phyloP scores from a whole-genome alignment of 192 early-diverging fungal species.

The Geranomyces variabilis region DNA sequence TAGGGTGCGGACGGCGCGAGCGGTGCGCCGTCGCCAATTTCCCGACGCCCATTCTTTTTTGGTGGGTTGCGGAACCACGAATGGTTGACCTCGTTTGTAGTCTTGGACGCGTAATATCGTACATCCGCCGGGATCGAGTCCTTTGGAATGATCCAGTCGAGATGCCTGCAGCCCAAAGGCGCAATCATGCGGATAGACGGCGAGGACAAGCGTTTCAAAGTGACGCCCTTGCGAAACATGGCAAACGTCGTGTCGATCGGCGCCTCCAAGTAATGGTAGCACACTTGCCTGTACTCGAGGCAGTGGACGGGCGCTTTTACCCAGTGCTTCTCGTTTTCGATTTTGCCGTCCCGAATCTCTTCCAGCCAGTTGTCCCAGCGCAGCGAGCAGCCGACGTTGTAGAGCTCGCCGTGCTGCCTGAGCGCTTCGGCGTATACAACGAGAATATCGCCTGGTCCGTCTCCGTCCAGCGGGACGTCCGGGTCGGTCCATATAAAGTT shows the following conservation, averaged over 20 bases:
- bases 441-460: conserved; percentile 17
- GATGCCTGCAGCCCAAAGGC: background rate
- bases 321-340: no score
- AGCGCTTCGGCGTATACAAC: background rate
- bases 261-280: conserved; percentile 11
- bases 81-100: no score
- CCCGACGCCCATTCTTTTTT: no score
- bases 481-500: conserved; percentile 16
- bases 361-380: conserved; percentile 24
- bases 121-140: no score
- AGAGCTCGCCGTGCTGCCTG: background rate
- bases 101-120: no score
- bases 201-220: background rate
- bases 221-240: background rate
- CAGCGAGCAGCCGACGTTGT: conserved; percentile 15
- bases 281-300: background rate
- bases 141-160: no score
- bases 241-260: conserved; percentile 19
- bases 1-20: no score
- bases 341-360: conserved; percentile 2
- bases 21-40: no score
- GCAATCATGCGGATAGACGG: conserved; percentile 4
- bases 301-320: background rate
- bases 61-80: no score
- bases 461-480: conserved; percentile 12